These are phyloP conservation scores for Aspergillus sp. DNA, from an alignment of 2,329 filamentous ascomycete species.

Conservation along the genomic window DNA sequence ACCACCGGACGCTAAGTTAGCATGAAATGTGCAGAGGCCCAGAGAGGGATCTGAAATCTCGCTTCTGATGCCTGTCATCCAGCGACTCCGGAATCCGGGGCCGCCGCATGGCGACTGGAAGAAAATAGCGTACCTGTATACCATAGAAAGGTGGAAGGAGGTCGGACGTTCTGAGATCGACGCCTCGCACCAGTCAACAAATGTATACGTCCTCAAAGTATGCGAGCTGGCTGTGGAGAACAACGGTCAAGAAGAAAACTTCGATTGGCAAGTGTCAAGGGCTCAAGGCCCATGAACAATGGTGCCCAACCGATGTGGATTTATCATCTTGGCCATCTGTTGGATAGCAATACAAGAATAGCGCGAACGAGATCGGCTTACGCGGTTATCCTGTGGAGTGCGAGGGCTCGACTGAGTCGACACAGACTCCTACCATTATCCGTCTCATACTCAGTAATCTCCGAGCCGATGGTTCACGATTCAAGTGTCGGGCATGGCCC, in stretches of 20 bases:
- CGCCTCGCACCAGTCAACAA: background rate
- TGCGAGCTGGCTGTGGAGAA: conserved; percentile 12
- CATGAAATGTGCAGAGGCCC: too few species aligned
- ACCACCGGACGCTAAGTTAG: background rate
- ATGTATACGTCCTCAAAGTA: background rate
- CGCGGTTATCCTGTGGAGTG: conserved; percentile 8
- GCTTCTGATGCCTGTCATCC: background rate
- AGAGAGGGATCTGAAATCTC: background rate
- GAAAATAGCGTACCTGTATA: background rate
- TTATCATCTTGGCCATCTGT: conserved; percentile 8
- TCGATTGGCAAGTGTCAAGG: too few species aligned
- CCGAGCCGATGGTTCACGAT: background rate
- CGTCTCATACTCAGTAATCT: background rate
- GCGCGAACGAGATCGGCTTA: background rate
- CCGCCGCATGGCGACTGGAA: background rate
- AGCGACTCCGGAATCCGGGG: background rate
- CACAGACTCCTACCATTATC: conserved; percentile 14
- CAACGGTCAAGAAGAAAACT: too few species aligned
- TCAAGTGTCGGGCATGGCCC: background rate
- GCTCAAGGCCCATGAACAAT: background rate
- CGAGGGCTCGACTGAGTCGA: conserved; percentile 3
- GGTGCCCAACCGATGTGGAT: conserved; percentile 16
- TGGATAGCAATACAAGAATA: background rate
- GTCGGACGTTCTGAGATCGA: background rate
- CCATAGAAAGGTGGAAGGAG: background rate